Percentiles rank a stretch among this genome's conserved stretches.
Conservation (phyloP, 805 yeast genomes). For the Wickerhamomyces chaumierensis region DNA sequence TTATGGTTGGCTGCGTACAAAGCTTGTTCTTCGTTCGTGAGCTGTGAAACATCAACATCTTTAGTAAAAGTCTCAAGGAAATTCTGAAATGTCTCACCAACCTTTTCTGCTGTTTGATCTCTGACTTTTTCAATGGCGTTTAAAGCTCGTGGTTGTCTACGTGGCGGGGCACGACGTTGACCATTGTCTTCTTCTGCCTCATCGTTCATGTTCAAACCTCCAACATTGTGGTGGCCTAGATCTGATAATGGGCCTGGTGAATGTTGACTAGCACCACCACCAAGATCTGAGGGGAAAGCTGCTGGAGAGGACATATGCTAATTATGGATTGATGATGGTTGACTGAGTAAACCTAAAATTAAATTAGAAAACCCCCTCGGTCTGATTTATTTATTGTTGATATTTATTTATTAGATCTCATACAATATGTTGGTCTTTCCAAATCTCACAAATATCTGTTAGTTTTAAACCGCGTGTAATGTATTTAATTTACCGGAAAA, state of each 20-base stretch:
- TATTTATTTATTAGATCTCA: too few relatives aligned
- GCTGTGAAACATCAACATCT: conserved; percentile 20
- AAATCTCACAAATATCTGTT: too few relatives aligned
- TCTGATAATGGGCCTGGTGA: conserved; percentile 11
- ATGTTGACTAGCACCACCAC: conserved; percentile 4
- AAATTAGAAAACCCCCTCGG: too few relatives aligned
- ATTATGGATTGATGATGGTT: too few relatives aligned
- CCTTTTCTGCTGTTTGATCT: conserved; percentile 90
- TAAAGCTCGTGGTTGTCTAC: conserved; percentile 43
- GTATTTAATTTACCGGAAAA: background rate
- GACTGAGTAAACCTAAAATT: too few relatives aligned
- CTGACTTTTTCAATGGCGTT: conserved; percentile 73
- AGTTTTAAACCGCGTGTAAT: too few relatives aligned
- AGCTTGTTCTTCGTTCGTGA: conserved; percentile 19
- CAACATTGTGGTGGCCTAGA: conserved; percentile 14
- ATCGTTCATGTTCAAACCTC: conserved; percentile 3
- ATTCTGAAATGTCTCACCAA: conserved; percentile 79
- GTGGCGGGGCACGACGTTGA: conserved; percentile 9
- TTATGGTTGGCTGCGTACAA: conserved; percentile 36
- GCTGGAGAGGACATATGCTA: conserved; percentile 11
- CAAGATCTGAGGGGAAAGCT: conserved; percentile 15
- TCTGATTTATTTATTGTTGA: too few relatives aligned
- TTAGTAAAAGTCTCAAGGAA: conserved; percentile 60
- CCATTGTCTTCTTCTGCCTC: conserved; percentile 6
- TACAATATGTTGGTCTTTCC: too few relatives aligned